Percentiles rank a stretch among this genome's conserved stretches.
Conservation (phyloP, 1,284 basidiomycete genomes). For the Fomitopsis betulina region DNA sequence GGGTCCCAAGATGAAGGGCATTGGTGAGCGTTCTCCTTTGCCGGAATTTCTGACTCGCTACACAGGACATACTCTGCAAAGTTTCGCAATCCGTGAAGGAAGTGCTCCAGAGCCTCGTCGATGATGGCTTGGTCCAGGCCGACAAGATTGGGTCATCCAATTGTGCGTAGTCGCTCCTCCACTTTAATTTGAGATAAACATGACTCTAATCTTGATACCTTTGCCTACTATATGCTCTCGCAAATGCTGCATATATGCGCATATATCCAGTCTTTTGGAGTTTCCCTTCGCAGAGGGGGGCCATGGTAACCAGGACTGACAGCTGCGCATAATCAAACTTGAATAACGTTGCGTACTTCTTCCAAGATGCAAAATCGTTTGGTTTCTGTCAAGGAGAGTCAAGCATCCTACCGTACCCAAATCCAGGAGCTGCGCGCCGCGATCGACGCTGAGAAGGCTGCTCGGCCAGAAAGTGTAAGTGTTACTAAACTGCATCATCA, state of each 20-base stretch:
- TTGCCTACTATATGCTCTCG: too few species aligned
- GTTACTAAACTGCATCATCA: neutral
- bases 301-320: conserved; percentile 46
- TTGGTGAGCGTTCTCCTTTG: conserved; percentile 45
- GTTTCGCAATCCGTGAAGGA: conserved; percentile 89
- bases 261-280: conserved; percentile 78
- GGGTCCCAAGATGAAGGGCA: conserved; percentile 81
- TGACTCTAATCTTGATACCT: too few species aligned
- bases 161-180: conserved; percentile 47
- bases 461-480: conserved; percentile 65
- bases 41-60: neutral
- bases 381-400: conserved; percentile 47
- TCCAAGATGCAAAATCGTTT: conserved; percentile 58
- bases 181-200: conserved; percentile 4
- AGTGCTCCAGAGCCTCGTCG: conserved; percentile 77
- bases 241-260: conserved; percentile 19
- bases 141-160: conserved; percentile 93
- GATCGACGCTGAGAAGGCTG: conserved; percentile 49
- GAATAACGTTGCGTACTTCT: neutral
- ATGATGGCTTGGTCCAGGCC: conserved; percentile 75
- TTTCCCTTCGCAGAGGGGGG: conserved; percentile 83
- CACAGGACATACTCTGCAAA: conserved; percentile 24
- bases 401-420: conserved; percentile 42
- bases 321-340: neutral
- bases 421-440: conserved; percentile 26